phyloP scores from a whole-genome alignment of 495 filamentous ascomycete species.

The Penicillium longicatenatum region DNA sequence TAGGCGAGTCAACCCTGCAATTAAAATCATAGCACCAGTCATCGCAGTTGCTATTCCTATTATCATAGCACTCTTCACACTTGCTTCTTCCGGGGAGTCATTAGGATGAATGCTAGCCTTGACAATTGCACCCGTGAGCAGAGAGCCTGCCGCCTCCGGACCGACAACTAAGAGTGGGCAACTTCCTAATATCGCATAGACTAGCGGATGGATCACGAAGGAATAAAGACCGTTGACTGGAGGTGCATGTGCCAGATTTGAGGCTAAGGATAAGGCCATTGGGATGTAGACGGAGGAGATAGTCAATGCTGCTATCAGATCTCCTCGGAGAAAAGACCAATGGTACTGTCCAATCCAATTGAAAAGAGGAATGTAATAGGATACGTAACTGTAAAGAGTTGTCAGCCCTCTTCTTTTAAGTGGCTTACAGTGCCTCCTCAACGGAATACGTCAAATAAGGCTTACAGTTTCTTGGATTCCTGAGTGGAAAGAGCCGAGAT shows the following conservation, averaged over 20 bases:
- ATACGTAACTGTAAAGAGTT: conserved; percentile 68
- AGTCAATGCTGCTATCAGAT: conserved; percentile 82
- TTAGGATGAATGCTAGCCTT: conserved; percentile 70
- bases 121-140: conserved; percentile 87
- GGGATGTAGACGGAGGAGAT: conserved; percentile 97
- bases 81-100: conserved; percentile 69
- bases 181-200: conserved; percentile 88
- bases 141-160: conserved; percentile 89
- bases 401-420: conserved; percentile 2
- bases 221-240: conserved; percentile 94
- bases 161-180: conserved; percentile 94
- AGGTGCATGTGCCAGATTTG: conserved; percentile 90
- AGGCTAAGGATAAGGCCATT: conserved; percentile 92
- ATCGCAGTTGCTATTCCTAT: conserved; percentile 89
- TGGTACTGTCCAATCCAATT: conserved; percentile 87
- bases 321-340: conserved; percentile 78
- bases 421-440: conserved; percentile 6
- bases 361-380: conserved; percentile 89
- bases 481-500: conserved; percentile 30
- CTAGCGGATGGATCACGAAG: conserved; percentile 87
- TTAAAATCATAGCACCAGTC: conserved; percentile 81
- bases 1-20: conserved; percentile 80
- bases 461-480: conserved; percentile 40
- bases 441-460: background rate
- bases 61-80: conserved; percentile 69